Conservation (phyloP, 2,329 filamentous ascomycete genomes). For the Calonectria fujianensis region DNA sequence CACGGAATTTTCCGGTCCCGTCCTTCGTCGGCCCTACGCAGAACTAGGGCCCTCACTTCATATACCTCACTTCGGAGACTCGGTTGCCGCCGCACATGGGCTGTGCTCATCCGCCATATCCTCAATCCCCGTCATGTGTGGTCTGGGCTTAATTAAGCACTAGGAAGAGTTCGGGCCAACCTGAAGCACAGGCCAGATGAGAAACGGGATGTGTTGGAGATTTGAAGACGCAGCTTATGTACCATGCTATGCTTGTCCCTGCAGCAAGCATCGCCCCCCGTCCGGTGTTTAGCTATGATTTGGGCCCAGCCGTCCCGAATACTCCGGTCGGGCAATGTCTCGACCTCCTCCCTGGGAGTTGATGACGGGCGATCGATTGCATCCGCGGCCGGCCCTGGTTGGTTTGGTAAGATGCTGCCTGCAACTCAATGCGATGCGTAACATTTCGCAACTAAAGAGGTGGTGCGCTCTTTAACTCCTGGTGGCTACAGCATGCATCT, state of each 20-base stretch:
- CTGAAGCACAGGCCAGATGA: conserved; percentile 46
- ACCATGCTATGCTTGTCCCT: conserved; percentile 31
- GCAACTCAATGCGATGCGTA: conserved; percentile 44
- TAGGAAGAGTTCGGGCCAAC: conserved; percentile 43
- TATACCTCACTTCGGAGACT: conserved; percentile 14
- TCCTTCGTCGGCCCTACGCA: conserved; percentile 12
- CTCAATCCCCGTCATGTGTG: conserved; percentile 31
- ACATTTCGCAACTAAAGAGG: conserved; percentile 37
- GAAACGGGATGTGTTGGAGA: conserved; percentile 42
- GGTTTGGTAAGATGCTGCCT: conserved; percentile 46
- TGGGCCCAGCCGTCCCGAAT: conserved; percentile 39
- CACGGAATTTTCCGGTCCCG: conserved; percentile 28
- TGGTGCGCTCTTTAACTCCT: conserved; percentile 36
- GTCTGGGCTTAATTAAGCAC: conserved; percentile 40
- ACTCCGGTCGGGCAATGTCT: conserved; percentile 36
- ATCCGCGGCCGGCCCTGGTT: conserved; percentile 40
- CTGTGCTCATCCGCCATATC: conserved; percentile 22
- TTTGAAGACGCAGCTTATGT: conserved; percentile 35
- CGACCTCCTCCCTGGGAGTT: conserved; percentile 12
- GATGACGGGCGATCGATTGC: conserved; percentile 26
- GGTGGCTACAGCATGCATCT: conserved; percentile 40
- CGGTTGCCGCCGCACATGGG: conserved; percentile 4
- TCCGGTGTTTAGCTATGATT: conserved; percentile 41
- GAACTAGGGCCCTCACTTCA: conserved; percentile 4
- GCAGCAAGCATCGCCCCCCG: conserved; percentile 38